Evolutionary conservation across 2,329 filamentous ascomycete genomes (phyloP), one percentile per base, ranked within the genome.

Genomic region (Amesomyces nigricolor): DNA sequence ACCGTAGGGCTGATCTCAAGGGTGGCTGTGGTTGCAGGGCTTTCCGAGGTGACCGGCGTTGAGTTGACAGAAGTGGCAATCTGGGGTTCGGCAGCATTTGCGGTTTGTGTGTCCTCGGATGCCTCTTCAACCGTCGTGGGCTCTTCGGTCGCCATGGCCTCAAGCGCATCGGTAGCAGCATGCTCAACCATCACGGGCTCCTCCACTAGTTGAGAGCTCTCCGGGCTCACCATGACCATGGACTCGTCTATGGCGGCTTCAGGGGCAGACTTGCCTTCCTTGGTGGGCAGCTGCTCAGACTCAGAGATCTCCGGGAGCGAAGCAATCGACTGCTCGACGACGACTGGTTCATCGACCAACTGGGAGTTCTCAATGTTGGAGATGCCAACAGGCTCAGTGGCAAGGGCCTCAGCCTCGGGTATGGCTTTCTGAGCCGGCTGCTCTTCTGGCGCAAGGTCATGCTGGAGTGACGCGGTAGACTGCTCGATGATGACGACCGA

Each of bases 181-280:
- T 29, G 8, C 37, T 54, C 55, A n/a, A 60, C 42, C 19, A 51
- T 32, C 8, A 55, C 55, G 7, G 55, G 52, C 11, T 51, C 56
- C 3, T 58, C 56, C 22, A 29, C 44, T 9, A 56, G 43, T 14
- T 58, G 49, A 5, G 53, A 32, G 49, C 29, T 46, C 19, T 55
- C 48, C 4, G 16, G 7, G 44, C 39, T 49, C 22, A 54, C 13
- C 16, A 58, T 16, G 16, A 50, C 52, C 8, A 58, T 37, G 4
- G 56, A 49, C 6, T 55, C 56, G n/a, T 58, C 52, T 14, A 49
- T 8, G n/a, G 49, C 45, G 13, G 37, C 13, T 4, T 42, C 38
- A 9, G 51, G 6, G 3, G 22, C n/a, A 2, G 47, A 9, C 32
- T 8, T 16, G n/a, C 19, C 44, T 11, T 40, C 47, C 14, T 45